A percentile compares a stretch with the other conserved stretches of the same genome.
Conservation (phyloP, 495 filamentous ascomycete species). For the Neurospora intermedia region DNA sequence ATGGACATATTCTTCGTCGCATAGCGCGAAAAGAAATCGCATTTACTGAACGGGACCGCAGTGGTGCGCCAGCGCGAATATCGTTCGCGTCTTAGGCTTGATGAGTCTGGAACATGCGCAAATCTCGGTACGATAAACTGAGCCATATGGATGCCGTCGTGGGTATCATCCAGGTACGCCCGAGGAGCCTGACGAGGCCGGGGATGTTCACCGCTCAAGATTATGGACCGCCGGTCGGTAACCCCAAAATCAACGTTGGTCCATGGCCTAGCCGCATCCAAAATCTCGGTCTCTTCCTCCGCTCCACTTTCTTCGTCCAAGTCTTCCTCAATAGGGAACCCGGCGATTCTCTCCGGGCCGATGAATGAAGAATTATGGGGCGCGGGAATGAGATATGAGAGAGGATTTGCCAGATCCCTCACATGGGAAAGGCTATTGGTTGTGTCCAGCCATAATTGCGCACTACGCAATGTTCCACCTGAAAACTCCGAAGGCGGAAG, state of each 20-base stretch:
- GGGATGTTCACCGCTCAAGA: neutral
- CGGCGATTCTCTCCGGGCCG: conserved; percentile 5
- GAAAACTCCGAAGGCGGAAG: conserved; percentile 13
- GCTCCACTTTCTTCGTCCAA: conserved; percentile 1
- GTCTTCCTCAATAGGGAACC: neutral
- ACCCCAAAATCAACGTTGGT: neutral
- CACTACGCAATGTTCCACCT: neutral
- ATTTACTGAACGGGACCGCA: neutral
- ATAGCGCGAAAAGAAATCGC: conserved; percentile 1
- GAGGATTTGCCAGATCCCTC: conserved; percentile 8
- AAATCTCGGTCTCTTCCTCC: conserved; percentile 14
- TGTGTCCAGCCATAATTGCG: conserved; percentile 9
- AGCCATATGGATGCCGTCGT: conserved; percentile 7
- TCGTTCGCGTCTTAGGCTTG: neutral
- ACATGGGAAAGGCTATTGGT: conserved; percentile 20
- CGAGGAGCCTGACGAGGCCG: neutral
- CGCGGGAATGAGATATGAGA: conserved; percentile 1
- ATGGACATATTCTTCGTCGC: conserved; percentile 23
- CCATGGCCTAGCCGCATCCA: conserved; percentile 10
- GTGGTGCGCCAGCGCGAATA: neutral
- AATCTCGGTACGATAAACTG: conserved; percentile 17
- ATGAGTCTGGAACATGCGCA: conserved; percentile 3
- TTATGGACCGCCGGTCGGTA: neutral
- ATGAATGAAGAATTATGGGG: neutral
- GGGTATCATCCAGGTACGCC: conserved; percentile 4